Evolutionary conservation across 2,329 filamentous ascomycete genomes (phyloP).

Genomic region (Chrysosporium keratinophilum): DNA sequence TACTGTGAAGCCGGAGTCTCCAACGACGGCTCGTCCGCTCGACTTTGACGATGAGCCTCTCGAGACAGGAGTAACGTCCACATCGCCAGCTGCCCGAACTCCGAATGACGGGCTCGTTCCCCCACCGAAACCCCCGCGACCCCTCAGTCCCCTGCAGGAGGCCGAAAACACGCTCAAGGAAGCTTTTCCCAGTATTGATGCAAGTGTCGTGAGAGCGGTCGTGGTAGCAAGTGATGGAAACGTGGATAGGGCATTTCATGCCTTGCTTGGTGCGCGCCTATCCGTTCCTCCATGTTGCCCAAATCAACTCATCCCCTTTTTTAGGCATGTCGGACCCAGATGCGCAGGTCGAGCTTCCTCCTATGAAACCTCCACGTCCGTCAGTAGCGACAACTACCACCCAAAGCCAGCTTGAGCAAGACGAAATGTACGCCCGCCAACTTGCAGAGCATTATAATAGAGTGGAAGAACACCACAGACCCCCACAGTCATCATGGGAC

Average conservation of each 20-base stretch:
- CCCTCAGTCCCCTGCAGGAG: constrained; percentile 69
- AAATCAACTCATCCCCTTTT: neutral
- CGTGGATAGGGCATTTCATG: constrained; percentile 91
- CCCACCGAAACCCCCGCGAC: constrained; percentile 73
- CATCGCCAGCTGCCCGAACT: constrained; percentile 17
- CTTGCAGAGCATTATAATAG: constrained; percentile 79
- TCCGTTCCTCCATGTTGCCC: constrained; percentile 4
- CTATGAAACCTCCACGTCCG: constrained; percentile 71
- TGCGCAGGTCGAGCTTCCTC: constrained; percentile 56
- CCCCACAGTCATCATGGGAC: constrained; percentile 17
- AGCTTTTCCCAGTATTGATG: constrained; percentile 79
- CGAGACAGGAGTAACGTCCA: constrained; percentile 29
- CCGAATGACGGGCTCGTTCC: constrained; percentile 19
- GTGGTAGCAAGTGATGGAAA: constrained; percentile 74
- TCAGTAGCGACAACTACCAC: constrained; percentile 47
- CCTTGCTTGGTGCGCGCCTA: constrained; percentile 59
- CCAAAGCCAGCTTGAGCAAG: constrained; percentile 73
- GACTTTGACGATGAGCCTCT: constrained; percentile 50
- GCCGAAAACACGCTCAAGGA: constrained; percentile 82
- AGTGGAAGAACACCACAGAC: constrained; percentile 22
- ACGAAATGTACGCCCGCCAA: constrained; percentile 85
- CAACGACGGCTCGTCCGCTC: constrained; percentile 46
- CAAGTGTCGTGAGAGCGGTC: constrained; percentile 73
- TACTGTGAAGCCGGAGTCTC: constrained; percentile 39
- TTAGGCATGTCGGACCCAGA: constrained; percentile 70